phyloP scores from a whole-genome alignment of 176 grass and related monocot species.

The Carex kokanica region DNA sequence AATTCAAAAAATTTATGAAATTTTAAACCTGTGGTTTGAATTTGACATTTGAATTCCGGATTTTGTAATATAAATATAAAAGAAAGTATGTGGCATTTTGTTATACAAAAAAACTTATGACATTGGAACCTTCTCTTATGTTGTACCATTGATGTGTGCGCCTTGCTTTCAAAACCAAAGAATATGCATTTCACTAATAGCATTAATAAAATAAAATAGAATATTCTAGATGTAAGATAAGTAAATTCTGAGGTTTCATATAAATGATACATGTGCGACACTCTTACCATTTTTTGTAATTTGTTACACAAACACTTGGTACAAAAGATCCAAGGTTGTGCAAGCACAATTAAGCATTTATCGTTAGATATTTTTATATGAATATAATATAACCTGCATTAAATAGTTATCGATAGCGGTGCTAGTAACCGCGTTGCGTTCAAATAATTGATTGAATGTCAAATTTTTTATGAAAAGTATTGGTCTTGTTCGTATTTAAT shows the following conservation, averaged over 20 bases:
- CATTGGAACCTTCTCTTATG: neutral
- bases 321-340: neutral
- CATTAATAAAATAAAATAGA: neutral
- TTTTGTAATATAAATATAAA: no score
- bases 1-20: no score
- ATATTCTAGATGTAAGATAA: neutral
- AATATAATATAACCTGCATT: neutral
- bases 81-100: no score
- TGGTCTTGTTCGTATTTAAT: no score
- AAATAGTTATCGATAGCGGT: neutral
- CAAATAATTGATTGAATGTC: neutral
- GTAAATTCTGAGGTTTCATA: neutral
- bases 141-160: neutral
- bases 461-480: neutral
- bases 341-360: neutral
- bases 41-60: no score
- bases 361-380: neutral
- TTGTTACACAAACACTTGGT: neutral
- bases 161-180: neutral
- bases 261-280: neutral
- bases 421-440: neutral
- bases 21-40: no score
- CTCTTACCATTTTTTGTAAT: neutral
- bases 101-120: no score
- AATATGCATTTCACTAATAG: neutral